Percentiles rank a stretch among this genome's conserved stretches.
These are phyloP conservation scores for Elaphomyces granulatus DNA, from an alignment of 495 filamentous ascomycete species.

Conservation along the genomic window DNA sequence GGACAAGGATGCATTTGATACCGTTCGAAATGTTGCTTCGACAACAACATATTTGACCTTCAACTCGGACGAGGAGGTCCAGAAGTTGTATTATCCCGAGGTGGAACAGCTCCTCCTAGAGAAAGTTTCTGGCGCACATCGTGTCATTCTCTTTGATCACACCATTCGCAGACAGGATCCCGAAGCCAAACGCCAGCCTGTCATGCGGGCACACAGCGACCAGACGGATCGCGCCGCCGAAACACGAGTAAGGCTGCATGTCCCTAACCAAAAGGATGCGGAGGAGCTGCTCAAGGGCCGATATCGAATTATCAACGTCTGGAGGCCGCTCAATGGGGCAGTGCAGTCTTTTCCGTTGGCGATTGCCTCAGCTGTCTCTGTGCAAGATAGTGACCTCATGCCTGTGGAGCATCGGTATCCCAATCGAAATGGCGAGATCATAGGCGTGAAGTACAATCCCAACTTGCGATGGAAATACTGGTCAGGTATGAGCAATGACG, in stretches of 20 bases:
- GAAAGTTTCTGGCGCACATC: slow-evolving; percentile 43
- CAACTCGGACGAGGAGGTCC: slow-evolving; percentile 46
- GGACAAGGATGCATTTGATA: slow-evolving; percentile 58
- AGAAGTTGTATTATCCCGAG: slow-evolving; percentile 67
- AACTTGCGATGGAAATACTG: slow-evolving; percentile 62
- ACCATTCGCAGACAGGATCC: slow-evolving; percentile 55
- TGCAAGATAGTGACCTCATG: slow-evolving; percentile 46
- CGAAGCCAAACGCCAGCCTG: slow-evolving; percentile 43
- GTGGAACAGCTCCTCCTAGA: slow-evolving; percentile 50
- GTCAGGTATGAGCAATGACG: slow-evolving; percentile 60
- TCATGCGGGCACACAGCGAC: slow-evolving; percentile 66
- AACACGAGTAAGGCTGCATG: slow-evolving; percentile 50
- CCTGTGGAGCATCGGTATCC: slow-evolving; percentile 64
- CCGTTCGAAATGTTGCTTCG: slow-evolving; percentile 36
- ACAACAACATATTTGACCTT: slow-evolving; percentile 41
- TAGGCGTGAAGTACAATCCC: slow-evolving; percentile 47
- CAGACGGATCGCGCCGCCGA: slow-evolving; percentile 52
- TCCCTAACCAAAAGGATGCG: slow-evolving; percentile 40
- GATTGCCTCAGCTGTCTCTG: slow-evolving; percentile 46
- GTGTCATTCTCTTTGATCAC: slow-evolving; percentile 76
- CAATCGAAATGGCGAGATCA: slow-evolving; percentile 57
- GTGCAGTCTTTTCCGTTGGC: slow-evolving; percentile 57
- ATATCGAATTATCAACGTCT: slow-evolving; percentile 79
- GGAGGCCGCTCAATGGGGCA: slow-evolving; percentile 63
- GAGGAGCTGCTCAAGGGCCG: slow-evolving; percentile 42